Base-by-base conservation (phyloP, 805 yeast species). In the Priceomyces carsonii region DNA sequence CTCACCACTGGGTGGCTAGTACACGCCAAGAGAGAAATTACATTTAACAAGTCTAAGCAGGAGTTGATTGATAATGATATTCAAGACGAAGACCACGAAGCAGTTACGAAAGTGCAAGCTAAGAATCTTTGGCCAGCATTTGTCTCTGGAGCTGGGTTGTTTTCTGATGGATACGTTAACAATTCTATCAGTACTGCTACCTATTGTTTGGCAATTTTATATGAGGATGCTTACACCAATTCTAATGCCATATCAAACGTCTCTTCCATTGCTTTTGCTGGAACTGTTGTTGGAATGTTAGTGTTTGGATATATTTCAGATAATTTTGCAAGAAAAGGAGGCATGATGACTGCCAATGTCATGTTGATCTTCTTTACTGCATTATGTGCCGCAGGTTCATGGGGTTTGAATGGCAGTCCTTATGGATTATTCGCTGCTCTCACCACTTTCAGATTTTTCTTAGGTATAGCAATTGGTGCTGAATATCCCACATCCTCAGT, bases 401-500 rank as follows among this genome's bases (percentile, higher is more conserved):
- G 96, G 95, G 96, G 96, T 51, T 78, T 59, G 23, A 76, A 73
- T 26, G 82, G 82, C 29, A 65, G 79, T 22, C 75, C 86, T 3
- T 69, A 75, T 32, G 96, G 96, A 25, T 74, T 90, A 69, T 77
- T 91, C 43, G 82, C 88, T 10, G 91, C 93, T 14, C 63, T 90
- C 36, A 86, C 95, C 6, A 83, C 82, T 7, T 87, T 83, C 59
- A 76, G 98, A 60, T 86, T 86, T 60, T 82, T 90, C 62, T 66
- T 90, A 33, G 98, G 98, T 63, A 69, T 87, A 45, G 95, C 90
- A 51, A 85, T 91, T 49, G 98, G 98, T 50, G 90, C 95, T 32
- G 98, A 90, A 63, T 90, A 90, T 56, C 96, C 96, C 30, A 83
- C 95, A 9, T 90, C 96, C 29, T 83, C 95, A 6, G 91, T 90